phyloP scores from a whole-genome alignment of 75 land plant species.

The Cupressus sempervirens region DNA sequence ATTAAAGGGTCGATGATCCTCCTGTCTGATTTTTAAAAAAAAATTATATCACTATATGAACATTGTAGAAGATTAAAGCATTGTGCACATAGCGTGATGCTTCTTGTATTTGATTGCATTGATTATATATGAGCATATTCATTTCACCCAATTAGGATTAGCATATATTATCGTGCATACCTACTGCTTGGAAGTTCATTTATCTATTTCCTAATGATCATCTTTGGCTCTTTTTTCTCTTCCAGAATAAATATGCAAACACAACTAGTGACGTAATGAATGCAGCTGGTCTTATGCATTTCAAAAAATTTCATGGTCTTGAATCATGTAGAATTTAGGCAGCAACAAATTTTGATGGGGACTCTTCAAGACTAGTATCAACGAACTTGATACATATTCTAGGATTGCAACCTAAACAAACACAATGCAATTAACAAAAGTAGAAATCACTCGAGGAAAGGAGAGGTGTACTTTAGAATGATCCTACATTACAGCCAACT shows the following conservation, averaged over 20 bases:
- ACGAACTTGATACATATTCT: constrained; percentile 40
- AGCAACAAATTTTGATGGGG: constrained; percentile 30
- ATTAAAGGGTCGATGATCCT: too few relatives aligned
- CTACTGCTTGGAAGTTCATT: neutral
- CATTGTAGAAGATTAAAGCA: too few relatives aligned
- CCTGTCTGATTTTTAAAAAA: too few relatives aligned
- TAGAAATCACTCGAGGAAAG: neutral
- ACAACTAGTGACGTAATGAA: constrained; percentile 44
- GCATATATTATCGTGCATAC: neutral
- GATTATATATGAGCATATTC: neutral
- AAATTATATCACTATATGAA: too few relatives aligned
- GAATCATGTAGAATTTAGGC: constrained; percentile 34
- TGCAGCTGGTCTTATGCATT: constrained; percentile 46
- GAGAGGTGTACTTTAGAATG: neutral
- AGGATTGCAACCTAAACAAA: constrained; percentile 37
- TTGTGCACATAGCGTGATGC: neutral
- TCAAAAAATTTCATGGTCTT: constrained; percentile 41
- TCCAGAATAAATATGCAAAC: constrained; percentile 70
- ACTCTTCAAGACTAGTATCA: constrained; percentile 33
- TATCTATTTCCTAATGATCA: neutral
- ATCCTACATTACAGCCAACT: neutral
- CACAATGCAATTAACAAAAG: too few relatives aligned
- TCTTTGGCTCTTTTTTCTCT: neutral
- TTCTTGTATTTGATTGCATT: neutral
- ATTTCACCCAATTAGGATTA: neutral